Conservation (phyloP, 805 yeast genomes). For the Saccharomycopsis vini region DNA sequence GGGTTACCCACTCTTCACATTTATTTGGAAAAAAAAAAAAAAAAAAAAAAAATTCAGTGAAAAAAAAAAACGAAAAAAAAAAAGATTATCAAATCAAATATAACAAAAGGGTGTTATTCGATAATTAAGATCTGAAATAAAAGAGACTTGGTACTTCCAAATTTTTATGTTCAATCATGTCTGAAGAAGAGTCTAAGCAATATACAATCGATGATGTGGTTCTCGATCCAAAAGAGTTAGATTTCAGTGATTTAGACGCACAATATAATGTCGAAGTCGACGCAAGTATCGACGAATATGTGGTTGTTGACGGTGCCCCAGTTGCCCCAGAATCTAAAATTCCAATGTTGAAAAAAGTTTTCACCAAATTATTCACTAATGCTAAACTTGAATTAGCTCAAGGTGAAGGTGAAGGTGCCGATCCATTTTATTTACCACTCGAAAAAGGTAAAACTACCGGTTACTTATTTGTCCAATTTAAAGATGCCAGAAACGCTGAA, state of each 20-base stretch:
- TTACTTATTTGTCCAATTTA: constrained; percentile 75
- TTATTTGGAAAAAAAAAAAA: background rate
- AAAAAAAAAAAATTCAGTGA: background rate
- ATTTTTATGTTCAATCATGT: too few relatives aligned
- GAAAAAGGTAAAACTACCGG: constrained; percentile 74
- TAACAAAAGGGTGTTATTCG: too few relatives aligned
- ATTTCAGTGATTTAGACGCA: constrained; percentile 78
- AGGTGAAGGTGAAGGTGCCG: constrained; percentile 26
- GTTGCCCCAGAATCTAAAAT: constrained; percentile 85
- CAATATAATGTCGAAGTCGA: constrained; percentile 57
- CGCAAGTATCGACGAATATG: constrained; percentile 60
- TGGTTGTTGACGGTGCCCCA: constrained; percentile 93
- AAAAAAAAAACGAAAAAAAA: too few relatives aligned
- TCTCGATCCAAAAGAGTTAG: constrained; percentile 53
- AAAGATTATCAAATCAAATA: too few relatives aligned
- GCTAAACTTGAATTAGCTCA: constrained; percentile 55
- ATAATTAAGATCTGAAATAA: background rate
- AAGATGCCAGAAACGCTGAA: constrained; percentile 54
- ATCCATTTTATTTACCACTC: constrained; percentile 75
- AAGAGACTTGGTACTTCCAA: background rate
- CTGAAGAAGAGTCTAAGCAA: too few relatives aligned
- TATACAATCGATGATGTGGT: constrained; percentile 38
- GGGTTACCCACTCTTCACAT: too few relatives aligned
- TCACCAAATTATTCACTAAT: constrained; percentile 66
- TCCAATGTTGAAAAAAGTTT: constrained; percentile 74